A percentile compares a stretch with the other conserved stretches of the same genome.
Evolutionary conservation across 768 basidiomycete genomes (phyloP).

Genomic region (Polyporus arcularius): DNA sequence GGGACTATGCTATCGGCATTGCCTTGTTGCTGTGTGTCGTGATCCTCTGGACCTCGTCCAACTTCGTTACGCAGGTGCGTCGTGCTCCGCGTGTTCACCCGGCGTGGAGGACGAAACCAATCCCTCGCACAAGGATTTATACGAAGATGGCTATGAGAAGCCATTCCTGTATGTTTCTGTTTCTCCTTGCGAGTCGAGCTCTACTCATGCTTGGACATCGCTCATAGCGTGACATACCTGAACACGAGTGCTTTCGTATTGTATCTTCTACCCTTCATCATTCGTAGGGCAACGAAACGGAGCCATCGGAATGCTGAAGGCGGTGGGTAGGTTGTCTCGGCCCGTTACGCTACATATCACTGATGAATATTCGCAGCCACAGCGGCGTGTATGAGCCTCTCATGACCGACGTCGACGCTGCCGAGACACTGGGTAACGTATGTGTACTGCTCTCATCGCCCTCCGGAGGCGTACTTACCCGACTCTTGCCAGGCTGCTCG

Average conservation of each 20-base stretch:
- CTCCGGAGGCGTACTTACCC: background rate
- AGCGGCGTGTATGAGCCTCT: slow-evolving; percentile 32
- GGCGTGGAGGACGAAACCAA: background rate
- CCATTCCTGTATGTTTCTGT: slow-evolving; percentile 74
- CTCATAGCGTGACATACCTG: slow-evolving; percentile 77
- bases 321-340: slow-evolving; percentile 18
- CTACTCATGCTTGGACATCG: slow-evolving; percentile 1
- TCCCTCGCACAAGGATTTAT: slow-evolving; percentile 38
- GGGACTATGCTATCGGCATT: slow-evolving; percentile 60
- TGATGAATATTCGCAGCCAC: slow-evolving; percentile 13
- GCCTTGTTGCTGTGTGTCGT: slow-evolving; percentile 73
- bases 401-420: slow-evolving; percentile 22
- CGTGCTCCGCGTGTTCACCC: background rate
- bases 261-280: slow-evolving; percentile 69
- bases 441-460: background rate
- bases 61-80: slow-evolving; percentile 80
- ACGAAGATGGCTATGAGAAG: slow-evolving; percentile 77
- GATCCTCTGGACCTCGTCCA: slow-evolving; percentile 85
- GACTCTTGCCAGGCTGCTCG: background rate
- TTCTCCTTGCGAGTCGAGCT: background rate
- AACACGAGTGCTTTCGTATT: slow-evolving; percentile 87
- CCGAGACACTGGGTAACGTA: slow-evolving; percentile 20
- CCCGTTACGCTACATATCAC: background rate
- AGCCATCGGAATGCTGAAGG: slow-evolving; percentile 2
- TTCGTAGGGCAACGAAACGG: slow-evolving; percentile 36